Conservation (phyloP, 2,329 filamentous ascomycete species). For the Pseudogymnoascus sp. region DNA sequence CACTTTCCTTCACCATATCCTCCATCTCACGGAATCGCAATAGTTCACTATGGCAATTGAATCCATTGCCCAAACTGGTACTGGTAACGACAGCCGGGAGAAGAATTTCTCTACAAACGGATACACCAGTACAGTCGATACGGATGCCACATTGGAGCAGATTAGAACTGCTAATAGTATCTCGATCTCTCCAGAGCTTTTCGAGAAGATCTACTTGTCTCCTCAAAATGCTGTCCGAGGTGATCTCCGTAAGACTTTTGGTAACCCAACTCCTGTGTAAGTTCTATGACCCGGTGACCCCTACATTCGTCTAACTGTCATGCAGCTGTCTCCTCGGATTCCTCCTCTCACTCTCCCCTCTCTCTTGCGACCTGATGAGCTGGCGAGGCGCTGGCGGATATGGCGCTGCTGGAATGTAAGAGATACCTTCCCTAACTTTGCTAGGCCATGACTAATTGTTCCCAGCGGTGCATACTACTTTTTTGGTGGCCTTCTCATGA, state of each 20-base stretch:
- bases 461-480: too few species aligned
- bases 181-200: conserved; percentile 47
- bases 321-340: too few species aligned
- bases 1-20: neutral
- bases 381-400: too few species aligned
- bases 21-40: neutral
- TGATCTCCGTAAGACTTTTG: conserved; percentile 49
- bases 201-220: conserved; percentile 56
- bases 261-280: conserved; percentile 54
- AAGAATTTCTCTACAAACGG: neutral
- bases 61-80: neutral
- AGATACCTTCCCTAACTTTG: too few species aligned
- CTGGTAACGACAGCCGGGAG: neutral
- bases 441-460: too few species aligned
- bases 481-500: too few species aligned
- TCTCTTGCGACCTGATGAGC: too few species aligned
- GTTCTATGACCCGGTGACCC: too few species aligned
- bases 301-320: too few species aligned
- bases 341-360: too few species aligned
- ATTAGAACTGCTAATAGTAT: conserved; percentile 36
- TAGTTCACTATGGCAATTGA: neutral
- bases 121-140: neutral
- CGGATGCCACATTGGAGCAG: neutral
- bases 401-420: too few species aligned
- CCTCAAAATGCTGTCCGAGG: conserved; percentile 46